A percentile compares a stretch with the other conserved stretches of the same genome.
phyloP scores from a whole-genome alignment of 768 basidiomycete genomes.

The Chalciporus pseudorubinellus region DNA sequence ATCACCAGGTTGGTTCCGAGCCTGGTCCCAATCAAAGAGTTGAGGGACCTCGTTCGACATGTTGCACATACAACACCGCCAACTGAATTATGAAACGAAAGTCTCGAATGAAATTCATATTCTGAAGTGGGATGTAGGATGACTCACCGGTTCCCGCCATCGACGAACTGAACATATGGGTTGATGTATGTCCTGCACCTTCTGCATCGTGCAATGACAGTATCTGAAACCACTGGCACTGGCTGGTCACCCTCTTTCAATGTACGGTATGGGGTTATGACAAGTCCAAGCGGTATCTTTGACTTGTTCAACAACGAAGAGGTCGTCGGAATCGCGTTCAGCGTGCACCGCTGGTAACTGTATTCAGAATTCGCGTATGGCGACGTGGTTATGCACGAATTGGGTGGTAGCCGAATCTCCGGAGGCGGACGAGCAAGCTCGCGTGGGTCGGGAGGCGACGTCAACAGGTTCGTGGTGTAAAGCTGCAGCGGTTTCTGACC shows the following conservation, averaged over 20 bases:
- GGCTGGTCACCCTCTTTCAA: slow-evolving; percentile 78
- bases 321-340: slow-evolving; percentile 92
- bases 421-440: slow-evolving; percentile 82
- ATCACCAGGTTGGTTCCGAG: slow-evolving; percentile 90
- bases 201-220: slow-evolving; percentile 93
- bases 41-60: slow-evolving; percentile 98
- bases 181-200: slow-evolving; percentile 97
- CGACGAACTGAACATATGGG: slow-evolving; percentile 96
- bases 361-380: slow-evolving; percentile 82
- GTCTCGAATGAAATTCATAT: slow-evolving; percentile 4
- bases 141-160: slow-evolving; percentile 86
- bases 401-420: slow-evolving; percentile 85
- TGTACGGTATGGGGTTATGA: slow-evolving; percentile 88
- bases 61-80: slow-evolving; percentile 99
- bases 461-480: slow-evolving; percentile 88
- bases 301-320: slow-evolving; percentile 84
- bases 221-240: slow-evolving; percentile 90
- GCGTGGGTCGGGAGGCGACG: slow-evolving; percentile 87
- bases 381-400: slow-evolving; percentile 74
- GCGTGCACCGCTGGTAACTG: slow-evolving; percentile 87
- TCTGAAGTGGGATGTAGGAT: neutral
- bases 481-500: slow-evolving; percentile 77
- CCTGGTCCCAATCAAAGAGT: slow-evolving; percentile 97
- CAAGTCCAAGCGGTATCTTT: slow-evolving; percentile 85
- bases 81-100: slow-evolving; percentile 43